Percentiles rank a stretch among this genome's conserved stretches.
phyloP scores from a whole-genome alignment of 257 asterid species.

The Capsicum baccatum region DNA sequence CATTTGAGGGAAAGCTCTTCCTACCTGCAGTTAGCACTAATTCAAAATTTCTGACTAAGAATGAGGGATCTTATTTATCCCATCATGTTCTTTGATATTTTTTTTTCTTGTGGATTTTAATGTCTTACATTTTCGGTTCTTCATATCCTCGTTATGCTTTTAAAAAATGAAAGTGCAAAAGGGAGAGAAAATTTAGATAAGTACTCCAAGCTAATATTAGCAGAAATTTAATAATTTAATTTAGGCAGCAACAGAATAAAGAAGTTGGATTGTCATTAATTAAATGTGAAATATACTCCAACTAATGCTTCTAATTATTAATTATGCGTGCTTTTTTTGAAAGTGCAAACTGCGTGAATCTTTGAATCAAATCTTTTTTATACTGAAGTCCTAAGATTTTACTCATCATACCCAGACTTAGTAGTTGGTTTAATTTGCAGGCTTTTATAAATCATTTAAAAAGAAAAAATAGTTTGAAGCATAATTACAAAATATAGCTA shows the following conservation, averaged over 20 bases:
- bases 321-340: neutral
- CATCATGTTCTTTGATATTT: neutral
- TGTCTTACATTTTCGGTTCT: no score
- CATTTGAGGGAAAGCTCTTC: neutral
- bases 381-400: neutral
- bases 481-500: no score
- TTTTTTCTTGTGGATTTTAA: no score
- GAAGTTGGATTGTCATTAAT: neutral
- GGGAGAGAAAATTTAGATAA: neutral
- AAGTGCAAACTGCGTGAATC: neutral
- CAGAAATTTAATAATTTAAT: neutral
- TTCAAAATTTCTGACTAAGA: neutral
- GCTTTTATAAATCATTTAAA: neutral
- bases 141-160: no score
- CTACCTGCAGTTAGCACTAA: fast-evolving
- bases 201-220: neutral
- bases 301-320: neutral
- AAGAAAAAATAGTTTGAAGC: no score
- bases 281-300: neutral
- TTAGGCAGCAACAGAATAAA: neutral
- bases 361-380: neutral
- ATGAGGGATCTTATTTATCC: neutral
- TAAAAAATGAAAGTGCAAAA: neutral
- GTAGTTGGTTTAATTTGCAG: slow-evolving; percentile 20
- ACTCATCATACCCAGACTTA: neutral